Percentiles rank a stretch among this genome's conserved stretches.
Evolutionary conservation across 176 grass and related monocot genomes (phyloP).

Genomic region (Zea luxurians): DNA sequence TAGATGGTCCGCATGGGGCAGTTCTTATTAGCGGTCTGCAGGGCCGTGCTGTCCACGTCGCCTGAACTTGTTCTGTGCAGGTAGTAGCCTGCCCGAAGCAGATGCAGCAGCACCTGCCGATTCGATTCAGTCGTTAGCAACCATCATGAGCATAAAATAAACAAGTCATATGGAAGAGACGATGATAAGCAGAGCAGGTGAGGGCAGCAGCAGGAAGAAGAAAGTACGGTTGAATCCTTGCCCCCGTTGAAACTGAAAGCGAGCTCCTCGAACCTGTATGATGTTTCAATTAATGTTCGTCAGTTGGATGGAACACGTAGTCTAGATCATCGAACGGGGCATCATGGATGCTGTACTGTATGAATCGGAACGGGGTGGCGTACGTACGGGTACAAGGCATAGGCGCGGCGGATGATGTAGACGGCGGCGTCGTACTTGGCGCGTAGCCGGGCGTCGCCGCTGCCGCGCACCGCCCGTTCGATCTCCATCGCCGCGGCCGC

Average conservation of each 20-base stretch:
- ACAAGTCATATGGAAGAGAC: no score
- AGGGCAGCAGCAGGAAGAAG: neutral
- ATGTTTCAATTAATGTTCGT: no score
- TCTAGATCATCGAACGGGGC: no score
- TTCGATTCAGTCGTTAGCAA: no score
- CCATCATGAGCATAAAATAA: neutral
- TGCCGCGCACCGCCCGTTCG: constrained; percentile 49
- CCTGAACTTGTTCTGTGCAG: constrained; percentile 46
- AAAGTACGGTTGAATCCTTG: constrained; percentile 70
- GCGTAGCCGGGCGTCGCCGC: constrained; percentile 50
- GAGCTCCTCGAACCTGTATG: constrained; percentile 50
- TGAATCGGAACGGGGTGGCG: no score
- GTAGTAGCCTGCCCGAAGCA: constrained; percentile 69
- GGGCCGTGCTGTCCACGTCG: constrained; percentile 8
- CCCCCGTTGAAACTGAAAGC: constrained; percentile 84
- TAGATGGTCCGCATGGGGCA: constrained; percentile 78
- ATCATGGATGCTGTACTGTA: no score
- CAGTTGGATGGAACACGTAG: no score
- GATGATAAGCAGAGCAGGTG: no score
- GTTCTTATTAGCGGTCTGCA: constrained; percentile 30
- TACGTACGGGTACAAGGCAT: constrained; percentile 57
- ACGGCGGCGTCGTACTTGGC: constrained; percentile 63
- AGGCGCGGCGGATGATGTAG: constrained; percentile 61
- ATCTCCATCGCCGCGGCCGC: constrained; percentile 51
- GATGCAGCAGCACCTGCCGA: constrained; percentile 58